phyloP scores from a whole-genome alignment of 2,329 filamentous ascomycete genomes.

The Alternaria atra region DNA sequence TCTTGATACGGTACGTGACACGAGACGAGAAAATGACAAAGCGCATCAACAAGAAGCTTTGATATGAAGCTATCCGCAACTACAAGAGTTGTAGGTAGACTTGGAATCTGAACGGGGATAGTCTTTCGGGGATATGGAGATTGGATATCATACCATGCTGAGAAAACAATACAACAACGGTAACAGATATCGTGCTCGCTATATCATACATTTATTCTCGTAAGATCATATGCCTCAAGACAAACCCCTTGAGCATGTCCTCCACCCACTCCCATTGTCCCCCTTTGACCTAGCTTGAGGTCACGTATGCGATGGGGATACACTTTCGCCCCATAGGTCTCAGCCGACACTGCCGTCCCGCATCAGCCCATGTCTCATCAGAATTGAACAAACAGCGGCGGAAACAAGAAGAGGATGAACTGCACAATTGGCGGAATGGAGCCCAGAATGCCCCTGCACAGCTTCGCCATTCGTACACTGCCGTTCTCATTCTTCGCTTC shows the following conservation, averaged over 20 bases:
- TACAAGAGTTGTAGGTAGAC: no score
- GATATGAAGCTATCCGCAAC: no score
- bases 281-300: not conserved
- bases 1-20: not conserved
- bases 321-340: conserved; percentile 5
- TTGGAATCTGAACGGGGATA: no score
- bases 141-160: not conserved
- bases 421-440: conserved; percentile 16
- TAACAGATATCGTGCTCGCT: not conserved
- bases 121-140: not conserved
- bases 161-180: no score
- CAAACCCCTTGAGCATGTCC: not conserved
- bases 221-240: not conserved
- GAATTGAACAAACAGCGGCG: conserved; percentile 18
- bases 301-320: not conserved
- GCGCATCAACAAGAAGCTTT: not conserved
- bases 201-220: not conserved
- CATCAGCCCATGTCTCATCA: conserved; percentile 10
- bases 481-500: conserved; percentile 4
- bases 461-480: not conserved
- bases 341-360: conserved; percentile 2
- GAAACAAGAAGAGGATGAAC: conserved; percentile 20
- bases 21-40: not conserved
- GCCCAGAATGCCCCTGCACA: conserved; percentile 16
- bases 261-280: not conserved